Conservation (phyloP, 257 asterid species). For the Ilex aquifolium region DNA sequence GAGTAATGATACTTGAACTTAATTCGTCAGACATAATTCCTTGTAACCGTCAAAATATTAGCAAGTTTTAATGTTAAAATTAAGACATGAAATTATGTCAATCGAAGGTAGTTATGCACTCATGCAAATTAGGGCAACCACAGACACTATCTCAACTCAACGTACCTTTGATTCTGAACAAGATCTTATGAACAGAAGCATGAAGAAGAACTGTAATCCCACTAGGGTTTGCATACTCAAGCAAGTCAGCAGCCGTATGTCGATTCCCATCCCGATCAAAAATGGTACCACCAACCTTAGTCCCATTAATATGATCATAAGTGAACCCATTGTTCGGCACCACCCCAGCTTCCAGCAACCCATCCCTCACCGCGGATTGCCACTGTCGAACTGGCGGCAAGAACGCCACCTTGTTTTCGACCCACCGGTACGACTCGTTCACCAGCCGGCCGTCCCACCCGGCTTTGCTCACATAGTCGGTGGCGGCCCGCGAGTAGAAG, state of each 20-base stretch:
- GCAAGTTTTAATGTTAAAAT: too few species aligned
- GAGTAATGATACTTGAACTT: too few species aligned
- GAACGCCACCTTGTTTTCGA: constrained; percentile 63
- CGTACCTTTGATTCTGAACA: constrained; percentile 47
- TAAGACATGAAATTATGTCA: too few species aligned
- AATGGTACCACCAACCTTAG: constrained; percentile 67
- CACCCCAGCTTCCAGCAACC: constrained; percentile 54
- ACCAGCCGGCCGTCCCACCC: constrained; percentile 56
- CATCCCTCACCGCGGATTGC: constrained; percentile 69
- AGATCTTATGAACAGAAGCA: constrained; percentile 56
- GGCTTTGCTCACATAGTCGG: constrained; percentile 21
- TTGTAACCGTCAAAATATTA: too few species aligned
- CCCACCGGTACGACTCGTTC: constrained; percentile 62
- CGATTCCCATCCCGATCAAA: constrained; percentile 48
- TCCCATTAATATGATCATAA: constrained; percentile 61
- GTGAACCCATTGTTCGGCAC: constrained; percentile 62
- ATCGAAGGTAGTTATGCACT: too few species aligned
- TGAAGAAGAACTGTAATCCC: constrained; percentile 49
- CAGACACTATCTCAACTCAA: too few species aligned
- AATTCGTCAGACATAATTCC: too few species aligned
- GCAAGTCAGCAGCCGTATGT: constrained; percentile 78
- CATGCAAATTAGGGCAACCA: too few species aligned
- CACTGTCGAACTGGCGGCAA: constrained; percentile 52
- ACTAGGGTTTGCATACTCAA: constrained; percentile 49
- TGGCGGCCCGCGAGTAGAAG: constrained; percentile 55